phyloP scores from a whole-genome alignment of 2,329 filamentous ascomycete genomes.

The Stagonosporopsis cucurbitacearum region DNA sequence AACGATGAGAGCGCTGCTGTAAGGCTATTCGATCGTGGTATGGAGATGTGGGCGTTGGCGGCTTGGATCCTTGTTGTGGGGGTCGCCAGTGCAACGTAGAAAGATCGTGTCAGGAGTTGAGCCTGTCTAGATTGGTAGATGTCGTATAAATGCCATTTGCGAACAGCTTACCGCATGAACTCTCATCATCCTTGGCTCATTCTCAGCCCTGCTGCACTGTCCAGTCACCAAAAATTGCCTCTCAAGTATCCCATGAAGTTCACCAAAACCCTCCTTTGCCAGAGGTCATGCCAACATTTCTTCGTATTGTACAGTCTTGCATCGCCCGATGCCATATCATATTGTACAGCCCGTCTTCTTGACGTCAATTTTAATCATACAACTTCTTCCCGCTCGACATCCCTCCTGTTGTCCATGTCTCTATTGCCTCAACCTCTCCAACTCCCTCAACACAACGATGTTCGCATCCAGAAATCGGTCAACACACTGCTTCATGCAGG shows the following conservation, averaged over 20 bases:
- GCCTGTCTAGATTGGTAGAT: not conserved
- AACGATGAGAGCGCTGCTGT: not conserved
- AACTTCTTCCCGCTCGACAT: not conserved
- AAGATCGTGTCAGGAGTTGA: not conserved
- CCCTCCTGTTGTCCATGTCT: not conserved
- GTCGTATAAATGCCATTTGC: not conserved
- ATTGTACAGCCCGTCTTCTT: slow-evolving; percentile 3
- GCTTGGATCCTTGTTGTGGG: not conserved
- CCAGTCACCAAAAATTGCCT: not conserved
- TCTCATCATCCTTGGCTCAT: not conserved
- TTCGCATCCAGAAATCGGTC: slow-evolving; percentile 93
- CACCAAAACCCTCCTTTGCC: not conserved
- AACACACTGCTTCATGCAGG: slow-evolving; percentile 90
- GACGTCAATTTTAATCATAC: not conserved
- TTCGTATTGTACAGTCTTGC: not conserved
- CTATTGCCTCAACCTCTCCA: slow-evolving; percentile 65
- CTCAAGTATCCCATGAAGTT: not conserved
- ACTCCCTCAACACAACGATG: slow-evolving; percentile 80
- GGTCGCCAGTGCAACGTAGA: not conserved
- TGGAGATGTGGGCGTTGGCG: not conserved
- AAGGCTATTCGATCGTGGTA: not conserved
- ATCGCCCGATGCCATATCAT: not conserved
- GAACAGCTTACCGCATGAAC: not conserved
- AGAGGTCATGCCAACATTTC: not conserved
- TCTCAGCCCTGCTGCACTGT: not conserved